Conservation (phyloP, 2,329 filamentous ascomycete species). For the Colletotrichum sp. region DNA sequence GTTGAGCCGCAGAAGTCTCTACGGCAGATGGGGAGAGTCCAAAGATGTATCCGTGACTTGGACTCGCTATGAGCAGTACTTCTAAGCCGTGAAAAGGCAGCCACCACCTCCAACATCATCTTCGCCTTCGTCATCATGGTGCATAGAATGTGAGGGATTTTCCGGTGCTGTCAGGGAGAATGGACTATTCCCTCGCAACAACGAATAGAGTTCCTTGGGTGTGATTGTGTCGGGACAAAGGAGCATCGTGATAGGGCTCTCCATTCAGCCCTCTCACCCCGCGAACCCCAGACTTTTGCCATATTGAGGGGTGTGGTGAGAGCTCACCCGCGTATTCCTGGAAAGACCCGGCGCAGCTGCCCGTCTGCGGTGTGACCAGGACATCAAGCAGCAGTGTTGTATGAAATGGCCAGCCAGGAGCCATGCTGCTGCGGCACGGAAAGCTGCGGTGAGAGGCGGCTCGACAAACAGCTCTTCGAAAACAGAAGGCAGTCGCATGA, state of each 20-base stretch:
- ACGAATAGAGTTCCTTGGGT: slow-evolving; percentile 1
- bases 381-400: not conserved
- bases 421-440: not conserved
- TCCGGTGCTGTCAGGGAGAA: not conserved
- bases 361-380: not conserved
- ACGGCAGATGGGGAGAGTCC: not conserved
- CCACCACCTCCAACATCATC: not conserved
- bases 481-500: slow-evolving; percentile 16
- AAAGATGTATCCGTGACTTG: not conserved
- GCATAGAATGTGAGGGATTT: slow-evolving; percentile 15
- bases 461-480: not conserved
- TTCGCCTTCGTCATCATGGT: not conserved
- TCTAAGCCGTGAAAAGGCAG: not conserved
- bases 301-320: not conserved
- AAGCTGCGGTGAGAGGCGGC: not conserved
- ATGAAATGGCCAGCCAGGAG: not conserved
- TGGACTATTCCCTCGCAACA: not conserved
- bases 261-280: not conserved
- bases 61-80: not conserved
- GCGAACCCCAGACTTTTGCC: slow-evolving; percentile 7
- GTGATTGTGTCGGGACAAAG: slow-evolving; percentile 8
- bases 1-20: slow-evolving; percentile 6
- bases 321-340: not conserved
- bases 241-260: not conserved
- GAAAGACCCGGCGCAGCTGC: not conserved